These are phyloP conservation scores for Phylloporus rhodoxanthus DNA, from an alignment of 768 basidiomycete species.

Conservation along the genomic window DNA sequence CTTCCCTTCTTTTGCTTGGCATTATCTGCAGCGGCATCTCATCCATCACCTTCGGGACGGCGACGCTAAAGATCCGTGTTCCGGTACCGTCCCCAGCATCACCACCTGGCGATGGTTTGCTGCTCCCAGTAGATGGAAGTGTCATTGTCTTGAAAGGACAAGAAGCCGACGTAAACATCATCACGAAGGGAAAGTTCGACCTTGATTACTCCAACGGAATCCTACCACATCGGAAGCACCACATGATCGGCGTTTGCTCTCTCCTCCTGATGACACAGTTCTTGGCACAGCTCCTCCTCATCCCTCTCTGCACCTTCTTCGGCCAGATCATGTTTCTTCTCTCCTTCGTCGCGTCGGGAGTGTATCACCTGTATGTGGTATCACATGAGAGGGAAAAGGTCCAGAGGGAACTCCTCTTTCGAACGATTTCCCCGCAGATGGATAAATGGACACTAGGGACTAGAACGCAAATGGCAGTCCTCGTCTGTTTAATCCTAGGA, in stretches of 20 bases:
- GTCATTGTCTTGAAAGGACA: conserved; percentile 25
- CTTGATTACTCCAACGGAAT: conserved; percentile 20
- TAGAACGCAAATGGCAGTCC: conserved; percentile 27
- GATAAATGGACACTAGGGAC: conserved; percentile 18
- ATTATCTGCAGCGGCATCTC: conserved; percentile 29
- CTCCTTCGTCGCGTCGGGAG: conserved; percentile 27
- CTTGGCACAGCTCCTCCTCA: conserved; percentile 28
- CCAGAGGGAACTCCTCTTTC: conserved; percentile 17
- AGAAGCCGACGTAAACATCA: conserved; percentile 23
- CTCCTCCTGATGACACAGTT: conserved; percentile 27
- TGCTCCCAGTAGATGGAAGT: conserved; percentile 16
- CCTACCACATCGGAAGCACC: conserved; percentile 1
- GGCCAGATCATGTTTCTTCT: conserved; percentile 29
- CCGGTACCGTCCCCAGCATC: conserved; percentile 20
- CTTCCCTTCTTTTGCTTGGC: conserved; percentile 29
- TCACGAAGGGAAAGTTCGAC: conserved; percentile 30
- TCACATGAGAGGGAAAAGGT: conserved; percentile 27
- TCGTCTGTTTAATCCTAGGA: conserved; percentile 19
- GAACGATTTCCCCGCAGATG: conserved; percentile 3
- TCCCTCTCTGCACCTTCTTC: conserved; percentile 27
- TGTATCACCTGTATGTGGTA: conserved; percentile 28
- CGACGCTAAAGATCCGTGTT: conserved; percentile 18
- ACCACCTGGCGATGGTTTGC: conserved; percentile 29
- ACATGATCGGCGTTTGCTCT: conserved; percentile 19
- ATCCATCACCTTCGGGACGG: conserved; percentile 25